Base-by-base conservation (phyloP, 2,329 filamentous ascomycete species). In the Xylaria sp. region DNA sequence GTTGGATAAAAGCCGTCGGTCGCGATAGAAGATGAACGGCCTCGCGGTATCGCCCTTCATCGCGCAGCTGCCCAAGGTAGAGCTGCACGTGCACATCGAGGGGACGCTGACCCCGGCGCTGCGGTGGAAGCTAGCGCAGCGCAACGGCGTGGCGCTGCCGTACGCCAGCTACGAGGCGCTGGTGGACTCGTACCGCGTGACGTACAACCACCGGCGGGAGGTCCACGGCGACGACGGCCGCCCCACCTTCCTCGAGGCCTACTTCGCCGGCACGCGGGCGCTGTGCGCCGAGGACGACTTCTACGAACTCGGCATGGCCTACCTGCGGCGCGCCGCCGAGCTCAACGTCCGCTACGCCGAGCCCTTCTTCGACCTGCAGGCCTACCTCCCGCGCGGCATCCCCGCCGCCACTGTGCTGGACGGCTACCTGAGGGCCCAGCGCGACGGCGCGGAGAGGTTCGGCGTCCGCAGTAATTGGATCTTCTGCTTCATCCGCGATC, bases 51-150 rank as follows among this genome's bases (percentile, higher is more conserved):
- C 66, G 34, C 65, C 74, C 13, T 74, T 74, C 52, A 70, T 75
- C 37, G 53, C 62, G 1, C 45, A 58, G 1, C 62, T 77, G 1
- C 76, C 76, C 5, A 78, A 78, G 49, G 71, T 77, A 20, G 76
- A 78, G 57, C 73, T 78, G 6, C 76, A 78, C 57, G 52, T 78
- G 19, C 76, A 78, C 62, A 75, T 78, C 45, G 76, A 78, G 66
- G 76, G 76, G 6, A 76, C 73, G 1, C 62, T 78, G n/a, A 71
- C 67, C 1, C 72, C 75, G 0, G 61, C 68, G 17, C 64, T 78
- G 1, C 68, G 71, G 47, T 78, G 74, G 74, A 69, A 70, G 22
- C 66, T 78, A 8, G 67, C 75, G 2, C 67, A 71, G 22, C 70
- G 71, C 18, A 78, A 78, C 54, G 63, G 59, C 3, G 61, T 72